A percentile compares a stretch with the other conserved stretches of the same genome.
Evolutionary conservation across 2,329 filamentous ascomycete species (phyloP).

Genomic region (Ilyonectria sp.): DNA sequence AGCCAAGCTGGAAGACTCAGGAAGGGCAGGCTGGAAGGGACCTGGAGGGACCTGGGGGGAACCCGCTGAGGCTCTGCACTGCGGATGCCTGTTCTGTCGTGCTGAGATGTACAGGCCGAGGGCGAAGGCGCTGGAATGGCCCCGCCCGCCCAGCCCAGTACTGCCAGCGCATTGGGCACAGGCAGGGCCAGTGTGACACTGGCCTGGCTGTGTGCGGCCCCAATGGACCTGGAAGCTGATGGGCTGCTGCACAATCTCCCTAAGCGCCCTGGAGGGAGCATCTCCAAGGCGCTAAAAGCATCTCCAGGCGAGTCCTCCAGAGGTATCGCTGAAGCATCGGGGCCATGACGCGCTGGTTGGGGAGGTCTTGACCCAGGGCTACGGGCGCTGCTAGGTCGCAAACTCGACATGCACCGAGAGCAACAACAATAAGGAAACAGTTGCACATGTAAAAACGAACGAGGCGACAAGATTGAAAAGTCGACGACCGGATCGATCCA

Average conservation of each 20-base stretch:
- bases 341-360: constrained; percentile 34
- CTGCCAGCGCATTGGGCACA: constrained; percentile 44
- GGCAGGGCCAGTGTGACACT: constrained; percentile 31
- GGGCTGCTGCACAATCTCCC: constrained; percentile 33
- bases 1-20: neutral
- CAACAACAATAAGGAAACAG: constrained; percentile 20
- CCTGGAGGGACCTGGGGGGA: constrained; percentile 4
- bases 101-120: constrained; percentile 49
- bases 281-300: constrained; percentile 42
- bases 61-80: neutral
- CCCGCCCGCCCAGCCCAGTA: constrained; percentile 41
- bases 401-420: constrained; percentile 35
- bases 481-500: constrained; percentile 15
- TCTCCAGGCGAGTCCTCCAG: constrained; percentile 41
- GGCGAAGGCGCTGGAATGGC: constrained; percentile 50
- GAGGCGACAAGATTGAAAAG: constrained; percentile 22
- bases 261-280: constrained; percentile 41
- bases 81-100: constrained; percentile 32
- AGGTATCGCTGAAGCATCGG: constrained; percentile 49
- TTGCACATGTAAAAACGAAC: constrained; percentile 8
- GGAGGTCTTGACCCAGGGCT: constrained; percentile 27
- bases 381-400: constrained; percentile 31
- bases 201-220: constrained; percentile 17
- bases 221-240: constrained; percentile 12
- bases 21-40: neutral